Percentiles rank a stretch among this genome's conserved stretches.
phyloP scores from a whole-genome alignment of 164 flowering plant genomes.

The Magnolia officinalis region DNA sequence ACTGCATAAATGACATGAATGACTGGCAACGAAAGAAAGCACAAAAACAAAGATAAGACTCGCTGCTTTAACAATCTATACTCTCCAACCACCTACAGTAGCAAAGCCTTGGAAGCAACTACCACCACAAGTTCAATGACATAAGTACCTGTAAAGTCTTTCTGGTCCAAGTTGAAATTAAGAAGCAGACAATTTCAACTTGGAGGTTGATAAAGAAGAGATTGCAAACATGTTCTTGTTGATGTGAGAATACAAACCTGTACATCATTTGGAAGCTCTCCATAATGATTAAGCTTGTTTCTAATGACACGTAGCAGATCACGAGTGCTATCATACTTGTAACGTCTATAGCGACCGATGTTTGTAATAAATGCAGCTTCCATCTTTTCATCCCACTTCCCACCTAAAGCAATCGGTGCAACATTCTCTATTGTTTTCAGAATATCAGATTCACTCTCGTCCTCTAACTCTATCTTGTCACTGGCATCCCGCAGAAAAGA shows the following conservation, averaged over 20 bases:
- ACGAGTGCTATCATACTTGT: constrained; percentile 60
- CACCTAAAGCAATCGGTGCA: constrained; percentile 47
- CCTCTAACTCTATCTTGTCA: constrained; percentile 70
- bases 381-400: constrained; percentile 77
- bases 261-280: constrained; percentile 64
- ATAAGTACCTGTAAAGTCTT: too few species aligned
- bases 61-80: not conserved
- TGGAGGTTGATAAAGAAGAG: not conserved
- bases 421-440: constrained; percentile 49
- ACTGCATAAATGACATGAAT: too few species aligned
- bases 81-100: not conserved
- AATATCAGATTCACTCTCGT: constrained; percentile 45
- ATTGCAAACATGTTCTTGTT: not conserved
- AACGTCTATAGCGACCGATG: constrained; percentile 66
- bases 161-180: too few species aligned
- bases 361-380: constrained; percentile 48
- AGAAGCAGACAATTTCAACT: not conserved
- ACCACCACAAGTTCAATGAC: not conserved
- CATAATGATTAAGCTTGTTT: constrained; percentile 68
- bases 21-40: too few species aligned
- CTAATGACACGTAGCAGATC: constrained; percentile 68
- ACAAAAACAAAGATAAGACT: not conserved
- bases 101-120: not conserved
- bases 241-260: constrained; percentile 31
- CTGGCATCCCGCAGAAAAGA: constrained; percentile 76